These are phyloP conservation scores for Cercospora sojina DNA, from an alignment of 2,329 filamentous ascomycete genomes.

Conservation along the genomic window DNA sequence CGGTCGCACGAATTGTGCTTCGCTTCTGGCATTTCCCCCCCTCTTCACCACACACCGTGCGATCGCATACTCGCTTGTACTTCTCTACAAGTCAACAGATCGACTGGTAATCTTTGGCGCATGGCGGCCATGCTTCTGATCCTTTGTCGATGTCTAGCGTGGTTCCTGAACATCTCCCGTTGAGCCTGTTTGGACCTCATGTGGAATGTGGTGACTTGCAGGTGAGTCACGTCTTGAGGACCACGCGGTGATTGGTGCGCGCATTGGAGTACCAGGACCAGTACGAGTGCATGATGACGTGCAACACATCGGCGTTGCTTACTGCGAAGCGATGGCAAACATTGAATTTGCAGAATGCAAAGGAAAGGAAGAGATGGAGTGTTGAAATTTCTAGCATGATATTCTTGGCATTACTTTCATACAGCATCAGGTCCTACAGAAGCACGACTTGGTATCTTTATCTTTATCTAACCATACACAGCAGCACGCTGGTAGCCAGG, in stretches of 20 bases:
- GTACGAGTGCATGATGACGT: no score
- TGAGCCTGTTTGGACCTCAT: not conserved
- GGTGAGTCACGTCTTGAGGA: not conserved
- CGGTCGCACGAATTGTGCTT: not conserved
- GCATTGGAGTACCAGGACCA: no score
- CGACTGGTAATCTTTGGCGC: not conserved
- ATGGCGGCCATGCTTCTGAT: not conserved
- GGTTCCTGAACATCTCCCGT: not conserved
- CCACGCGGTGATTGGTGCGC: no score
- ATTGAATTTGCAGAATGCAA: not conserved
- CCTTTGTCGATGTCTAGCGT: not conserved
- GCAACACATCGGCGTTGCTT: not conserved
- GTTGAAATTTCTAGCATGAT: not conserved
- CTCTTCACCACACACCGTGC: not conserved
- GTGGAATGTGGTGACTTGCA: not conserved
- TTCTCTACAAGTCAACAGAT: not conserved
- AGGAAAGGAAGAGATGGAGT: not conserved
- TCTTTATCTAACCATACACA: constrained; percentile 13
- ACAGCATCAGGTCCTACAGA: not conserved
- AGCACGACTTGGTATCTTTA: not conserved
- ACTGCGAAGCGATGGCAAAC: not conserved
- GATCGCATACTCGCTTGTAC: not conserved
- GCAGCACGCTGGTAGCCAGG: constrained; percentile 31
- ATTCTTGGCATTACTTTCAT: constrained; percentile 1
- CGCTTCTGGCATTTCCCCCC: not conserved